phyloP scores from a whole-genome alignment of 192 early-diverging fungal species.

The Coemansia javaensis region DNA sequence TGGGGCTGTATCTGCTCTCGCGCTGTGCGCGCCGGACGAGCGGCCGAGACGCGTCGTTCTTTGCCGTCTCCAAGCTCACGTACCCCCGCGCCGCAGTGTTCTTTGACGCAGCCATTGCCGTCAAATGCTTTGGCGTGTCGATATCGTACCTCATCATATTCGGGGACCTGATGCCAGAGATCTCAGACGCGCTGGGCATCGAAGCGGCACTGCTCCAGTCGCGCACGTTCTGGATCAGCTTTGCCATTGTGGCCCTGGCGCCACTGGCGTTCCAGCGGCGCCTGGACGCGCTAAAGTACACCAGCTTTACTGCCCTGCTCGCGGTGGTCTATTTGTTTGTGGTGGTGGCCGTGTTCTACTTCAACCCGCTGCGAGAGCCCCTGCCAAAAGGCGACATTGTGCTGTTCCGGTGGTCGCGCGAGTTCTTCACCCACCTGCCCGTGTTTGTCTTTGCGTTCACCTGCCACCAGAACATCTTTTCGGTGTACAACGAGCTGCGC shows the following conservation, averaged over 20 bases:
- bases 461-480: conserved; percentile 98
- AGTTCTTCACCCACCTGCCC: conserved; percentile 74
- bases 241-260: conserved; percentile 63
- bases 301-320: conserved; percentile 77
- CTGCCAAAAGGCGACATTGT: conserved; percentile 59
- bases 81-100: conserved; percentile 82
- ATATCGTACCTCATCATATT: conserved; percentile 94
- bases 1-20: conserved; percentile 84
- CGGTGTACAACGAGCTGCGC: conserved; percentile 90
- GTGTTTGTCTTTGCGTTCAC: conserved; percentile 99
- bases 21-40: conserved; percentile 68
- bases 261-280: conserved; percentile 78
- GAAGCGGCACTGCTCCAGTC: conserved; percentile 46
- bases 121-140: conserved; percentile 98
- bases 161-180: conserved; percentile 86
- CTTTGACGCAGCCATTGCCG: conserved; percentile 94
- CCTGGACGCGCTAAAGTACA: conserved; percentile 88
- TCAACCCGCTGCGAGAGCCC: conserved; percentile 55
- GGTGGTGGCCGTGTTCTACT: conserved; percentile 77
- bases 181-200: conserved; percentile 42
- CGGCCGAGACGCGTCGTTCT: conserved; percentile 83
- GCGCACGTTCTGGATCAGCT: conserved; percentile 81
- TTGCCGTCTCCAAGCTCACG: conserved; percentile 83
- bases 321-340: conserved; percentile 81
- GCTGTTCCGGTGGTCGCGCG: conserved; percentile 53